Evolutionary conservation across 2,329 filamentous ascomycete species (phyloP).

Genomic region (Pseudogymnoascus sp.): DNA sequence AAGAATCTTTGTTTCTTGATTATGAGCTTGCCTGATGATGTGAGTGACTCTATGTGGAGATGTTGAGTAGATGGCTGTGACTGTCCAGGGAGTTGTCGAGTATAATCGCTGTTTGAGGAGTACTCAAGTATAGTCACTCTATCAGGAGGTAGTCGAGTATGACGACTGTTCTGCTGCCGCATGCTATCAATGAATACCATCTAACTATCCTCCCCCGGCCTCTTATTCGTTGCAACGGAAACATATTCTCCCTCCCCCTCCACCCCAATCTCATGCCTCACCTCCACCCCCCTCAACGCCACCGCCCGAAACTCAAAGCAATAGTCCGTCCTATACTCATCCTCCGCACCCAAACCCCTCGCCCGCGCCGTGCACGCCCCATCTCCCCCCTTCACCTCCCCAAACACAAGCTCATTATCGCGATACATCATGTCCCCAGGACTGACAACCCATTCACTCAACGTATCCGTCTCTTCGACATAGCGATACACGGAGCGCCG

Average conservation of each 20-base stretch:
- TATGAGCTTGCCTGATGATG: not conserved
- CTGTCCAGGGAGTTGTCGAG: no score
- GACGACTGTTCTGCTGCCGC: no score
- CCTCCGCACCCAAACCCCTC: conserved; percentile 59
- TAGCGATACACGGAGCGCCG: conserved; percentile 63
- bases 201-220: not conserved
- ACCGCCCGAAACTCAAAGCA: conserved; percentile 54
- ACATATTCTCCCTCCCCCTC: conserved; percentile 64
- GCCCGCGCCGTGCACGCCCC: conserved; percentile 37
- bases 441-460: conserved; percentile 68
- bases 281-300: conserved; percentile 46
- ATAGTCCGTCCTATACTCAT: conserved; percentile 63
- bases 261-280: conserved; percentile 48
- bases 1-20: conserved; percentile 1
- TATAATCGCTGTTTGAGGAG: no score
- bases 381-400: conserved; percentile 25
- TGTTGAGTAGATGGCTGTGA: not conserved
- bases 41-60: not conserved
- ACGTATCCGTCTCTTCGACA: conserved; percentile 43
- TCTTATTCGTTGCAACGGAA: not conserved
- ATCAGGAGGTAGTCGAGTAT: no score
- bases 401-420: conserved; percentile 65
- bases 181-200: not conserved
- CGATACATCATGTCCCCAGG: conserved; percentile 57
- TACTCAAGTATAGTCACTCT: no score